Evolutionary conservation across 352 stramenopile genomes (phyloP).

Genomic region (Phytophthora sansomeana): DNA sequence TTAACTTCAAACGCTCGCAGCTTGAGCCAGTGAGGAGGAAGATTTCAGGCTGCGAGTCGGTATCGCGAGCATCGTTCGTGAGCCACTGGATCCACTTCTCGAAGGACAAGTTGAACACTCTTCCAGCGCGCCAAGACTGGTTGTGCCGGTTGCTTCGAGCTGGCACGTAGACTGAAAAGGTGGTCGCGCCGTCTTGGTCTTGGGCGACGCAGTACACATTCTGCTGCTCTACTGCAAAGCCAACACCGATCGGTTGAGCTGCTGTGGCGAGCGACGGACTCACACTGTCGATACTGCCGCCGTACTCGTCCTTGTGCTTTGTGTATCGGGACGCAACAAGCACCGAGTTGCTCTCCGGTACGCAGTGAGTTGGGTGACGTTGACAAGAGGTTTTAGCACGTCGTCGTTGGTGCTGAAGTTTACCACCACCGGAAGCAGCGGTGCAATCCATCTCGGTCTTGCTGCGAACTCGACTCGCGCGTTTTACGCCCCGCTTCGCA

Average conservation of each 20-base stretch:
- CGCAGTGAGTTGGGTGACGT: not conserved
- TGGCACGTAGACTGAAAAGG: not conserved
- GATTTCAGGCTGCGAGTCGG: conserved; percentile 1
- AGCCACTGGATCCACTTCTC: conserved; percentile 6
- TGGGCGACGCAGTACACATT: conserved; percentile 6
- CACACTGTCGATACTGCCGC: not conserved
- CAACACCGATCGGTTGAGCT: not conserved
- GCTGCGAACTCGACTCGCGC: not conserved
- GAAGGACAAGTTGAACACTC: conserved; percentile 3
- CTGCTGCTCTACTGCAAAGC: not conserved
- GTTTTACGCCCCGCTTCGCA: not conserved
- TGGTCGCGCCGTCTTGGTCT: not conserved
- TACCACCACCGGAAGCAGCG: no score
- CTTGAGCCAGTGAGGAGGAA: conserved; percentile 1
- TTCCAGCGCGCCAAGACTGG: not conserved
- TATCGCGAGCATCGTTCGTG: conserved; percentile 1
- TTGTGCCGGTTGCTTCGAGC: not conserved
- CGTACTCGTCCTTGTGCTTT: not conserved
- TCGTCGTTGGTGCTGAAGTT: not conserved
- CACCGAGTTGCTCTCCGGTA: not conserved
- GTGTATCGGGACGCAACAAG: not conserved
- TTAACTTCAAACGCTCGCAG: conserved; percentile 14
- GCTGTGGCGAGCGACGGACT: not conserved
- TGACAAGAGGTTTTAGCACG: not conserved
- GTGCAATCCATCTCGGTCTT: not conserved